Conservation (phyloP, 2,329 filamentous ascomycete genomes). For the Corniculantispora saksenae region DNA sequence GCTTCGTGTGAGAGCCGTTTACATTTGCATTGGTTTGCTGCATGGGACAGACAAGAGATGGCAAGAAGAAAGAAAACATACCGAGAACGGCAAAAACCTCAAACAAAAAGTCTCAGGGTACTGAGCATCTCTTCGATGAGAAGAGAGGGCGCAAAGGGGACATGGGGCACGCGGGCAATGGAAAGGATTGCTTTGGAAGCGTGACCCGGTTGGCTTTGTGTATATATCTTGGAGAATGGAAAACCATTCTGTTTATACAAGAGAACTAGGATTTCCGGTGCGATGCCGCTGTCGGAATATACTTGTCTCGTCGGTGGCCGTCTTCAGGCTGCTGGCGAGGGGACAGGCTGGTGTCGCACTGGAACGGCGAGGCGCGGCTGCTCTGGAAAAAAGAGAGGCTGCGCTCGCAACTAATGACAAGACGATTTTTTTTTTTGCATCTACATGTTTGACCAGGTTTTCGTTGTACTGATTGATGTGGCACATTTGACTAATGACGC, state of each 20-base stretch:
- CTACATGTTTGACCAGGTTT: background rate
- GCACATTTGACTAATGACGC: background rate
- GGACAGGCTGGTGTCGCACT: background rate
- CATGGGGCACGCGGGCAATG: constrained; percentile 21
- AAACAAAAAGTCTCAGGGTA: constrained; percentile 30
- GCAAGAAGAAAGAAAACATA: background rate
- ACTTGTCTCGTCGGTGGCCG: background rate
- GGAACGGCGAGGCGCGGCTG: background rate
- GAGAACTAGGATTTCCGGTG: constrained; percentile 8
- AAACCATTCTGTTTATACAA: constrained; percentile 34
- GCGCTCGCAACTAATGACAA: constrained; percentile 4
- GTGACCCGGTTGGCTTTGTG: constrained; percentile 32
- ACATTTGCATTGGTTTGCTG: background rate
- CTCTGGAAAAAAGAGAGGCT: constrained; percentile 1
- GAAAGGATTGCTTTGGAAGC: constrained; percentile 27
- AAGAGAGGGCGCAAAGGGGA: constrained; percentile 34
- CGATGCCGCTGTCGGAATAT: background rate
- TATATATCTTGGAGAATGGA: constrained; percentile 49
- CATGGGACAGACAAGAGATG: no score
- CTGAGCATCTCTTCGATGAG: constrained; percentile 37
- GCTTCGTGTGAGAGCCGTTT: constrained; percentile 38
- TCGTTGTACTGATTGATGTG: background rate
- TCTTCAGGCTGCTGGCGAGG: background rate
- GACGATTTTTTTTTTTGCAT: background rate
- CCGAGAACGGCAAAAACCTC: background rate